Evolutionary conservation across 176 grass and related monocot genomes (phyloP).

Genomic region (Microstegium vimineum): DNA sequence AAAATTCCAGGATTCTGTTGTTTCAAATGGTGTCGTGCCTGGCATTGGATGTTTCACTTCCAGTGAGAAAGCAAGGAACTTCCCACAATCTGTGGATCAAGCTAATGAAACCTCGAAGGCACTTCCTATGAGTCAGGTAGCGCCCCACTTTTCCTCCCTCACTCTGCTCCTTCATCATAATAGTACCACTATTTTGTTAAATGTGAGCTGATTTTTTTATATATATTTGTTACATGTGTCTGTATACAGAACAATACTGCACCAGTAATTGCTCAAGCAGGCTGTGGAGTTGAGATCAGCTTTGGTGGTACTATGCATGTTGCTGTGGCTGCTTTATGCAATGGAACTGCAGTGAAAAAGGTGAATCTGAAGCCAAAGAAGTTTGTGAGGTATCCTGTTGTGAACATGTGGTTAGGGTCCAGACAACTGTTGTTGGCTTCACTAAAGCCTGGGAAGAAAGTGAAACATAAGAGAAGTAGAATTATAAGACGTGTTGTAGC

Average conservation of each 20-base stretch:
- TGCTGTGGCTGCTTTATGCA: neutral
- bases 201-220: neutral
- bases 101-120: neutral
- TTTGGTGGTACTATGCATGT: slow-evolving; percentile 5
- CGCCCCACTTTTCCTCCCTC: neutral
- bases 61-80: neutral
- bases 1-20: slow-evolving; percentile 26
- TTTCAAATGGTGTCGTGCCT: slow-evolving; percentile 25
- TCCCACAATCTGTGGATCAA: slow-evolving; percentile 13
- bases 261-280: neutral
- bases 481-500: neutral
- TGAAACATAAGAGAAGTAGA: slow-evolving; percentile 56
- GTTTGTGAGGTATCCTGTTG: slow-evolving; percentile 43
- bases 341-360: slow-evolving; percentile 5
- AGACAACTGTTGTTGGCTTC: slow-evolving; percentile 50
- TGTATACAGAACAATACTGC: slow-evolving; percentile 18
- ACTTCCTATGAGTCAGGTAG: slow-evolving; percentile 16
- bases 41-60: neutral
- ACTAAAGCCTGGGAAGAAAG: slow-evolving; percentile 45
- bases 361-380: slow-evolving; percentile 49
- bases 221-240: neutral
- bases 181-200: neutral
- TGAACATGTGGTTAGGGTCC: slow-evolving; percentile 51
- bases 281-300: neutral
- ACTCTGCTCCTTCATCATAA: neutral